Evolutionary conservation across 768 basidiomycete genomes (phyloP).

Genomic region (Kondoa malvinella): DNA sequence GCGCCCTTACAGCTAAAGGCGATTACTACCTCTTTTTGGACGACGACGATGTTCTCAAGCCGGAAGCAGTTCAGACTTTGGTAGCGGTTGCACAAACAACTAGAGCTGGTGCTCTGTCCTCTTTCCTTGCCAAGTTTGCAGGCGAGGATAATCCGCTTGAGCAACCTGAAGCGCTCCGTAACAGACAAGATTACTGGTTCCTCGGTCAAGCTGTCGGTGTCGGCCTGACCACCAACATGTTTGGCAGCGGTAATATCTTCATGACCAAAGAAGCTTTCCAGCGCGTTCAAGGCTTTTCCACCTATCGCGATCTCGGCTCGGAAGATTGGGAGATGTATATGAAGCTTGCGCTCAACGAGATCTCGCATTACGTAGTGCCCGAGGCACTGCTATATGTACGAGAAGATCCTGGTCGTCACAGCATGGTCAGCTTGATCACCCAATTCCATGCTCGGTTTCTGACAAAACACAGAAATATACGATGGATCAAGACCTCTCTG

Average conservation of each 20-base stretch:
- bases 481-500: constrained; percentile 22
- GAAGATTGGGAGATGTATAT: constrained; percentile 24
- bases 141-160: constrained; percentile 15
- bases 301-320: constrained; percentile 20
- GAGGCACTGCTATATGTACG: constrained; percentile 18
- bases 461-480: constrained; percentile 16
- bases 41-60: constrained; percentile 25
- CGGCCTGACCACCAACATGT: constrained; percentile 19
- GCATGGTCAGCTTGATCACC: constrained; percentile 5
- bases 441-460: not conserved
- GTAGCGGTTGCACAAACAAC: constrained; percentile 9
- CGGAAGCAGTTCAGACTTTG: constrained; percentile 18
- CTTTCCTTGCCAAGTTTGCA: constrained; percentile 23
- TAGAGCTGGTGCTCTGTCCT: constrained; percentile 15
- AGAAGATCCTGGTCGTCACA: constrained; percentile 16
- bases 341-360: constrained; percentile 8
- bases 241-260: constrained; percentile 22
- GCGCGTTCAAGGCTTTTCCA: constrained; percentile 17
- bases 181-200: constrained; percentile 23
- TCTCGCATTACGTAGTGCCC: constrained; percentile 14
- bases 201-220: constrained; percentile 16
- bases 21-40: constrained; percentile 21
- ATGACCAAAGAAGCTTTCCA: constrained; percentile 14
- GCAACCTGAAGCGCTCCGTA: constrained; percentile 4
- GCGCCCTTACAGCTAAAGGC: constrained; percentile 1